Evolutionary conservation across 169 alveolate species (phyloP), one percentile per base, ranked within the genome.

Genomic region (Eimeria maxima): DNA sequence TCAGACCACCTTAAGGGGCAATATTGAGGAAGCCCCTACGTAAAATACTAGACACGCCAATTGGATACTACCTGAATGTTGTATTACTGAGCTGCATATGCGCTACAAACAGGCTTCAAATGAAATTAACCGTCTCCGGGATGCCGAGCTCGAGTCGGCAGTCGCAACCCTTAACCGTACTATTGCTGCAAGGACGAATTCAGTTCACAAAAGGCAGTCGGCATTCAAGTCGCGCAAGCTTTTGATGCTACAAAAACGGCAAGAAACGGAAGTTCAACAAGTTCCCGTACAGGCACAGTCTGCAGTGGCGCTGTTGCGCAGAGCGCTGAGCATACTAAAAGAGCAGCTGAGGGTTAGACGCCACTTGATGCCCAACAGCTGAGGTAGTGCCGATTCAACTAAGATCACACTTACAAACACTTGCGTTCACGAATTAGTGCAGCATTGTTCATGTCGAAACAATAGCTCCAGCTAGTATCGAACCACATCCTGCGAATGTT

Each of bases 141-240:
- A 87, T 29, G 80, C 80, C 8, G 81, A 87, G 47, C 74, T 87
- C 29, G 94, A 63, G 27, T 60, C 83, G 3, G 81, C 94, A 63
- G 29, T 83, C 11, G 57, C 67, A 16, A 22, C 83, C 38, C 81
- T 87, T 87, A 42, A 63, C 38, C 83, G 83, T 13, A 45, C 14
- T n/a, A 65, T 87, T 11, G 81, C 94, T 87, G 22, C 60, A 42
- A 63, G 94, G 33, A 45, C 94, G 42, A 83, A 63, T 24, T 50
- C 69, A 4, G 60, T 87, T 45, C 5, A 63, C 63, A 87, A 65
- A 63, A 87, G 94, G 24, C 94, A 87, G 33, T 55, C 94, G 63
- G 94, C 94, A 63, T 87, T 87, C 83, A 87, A 65, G 65, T 87
- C 94, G 13, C 83, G 83, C 60, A 60, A 65, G 94, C 94, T 57